Percentiles rank a stretch among this genome's conserved stretches.
Conservation (phyloP, 2,329 filamentous ascomycete species). For the Arachnomyces sp. region DNA sequence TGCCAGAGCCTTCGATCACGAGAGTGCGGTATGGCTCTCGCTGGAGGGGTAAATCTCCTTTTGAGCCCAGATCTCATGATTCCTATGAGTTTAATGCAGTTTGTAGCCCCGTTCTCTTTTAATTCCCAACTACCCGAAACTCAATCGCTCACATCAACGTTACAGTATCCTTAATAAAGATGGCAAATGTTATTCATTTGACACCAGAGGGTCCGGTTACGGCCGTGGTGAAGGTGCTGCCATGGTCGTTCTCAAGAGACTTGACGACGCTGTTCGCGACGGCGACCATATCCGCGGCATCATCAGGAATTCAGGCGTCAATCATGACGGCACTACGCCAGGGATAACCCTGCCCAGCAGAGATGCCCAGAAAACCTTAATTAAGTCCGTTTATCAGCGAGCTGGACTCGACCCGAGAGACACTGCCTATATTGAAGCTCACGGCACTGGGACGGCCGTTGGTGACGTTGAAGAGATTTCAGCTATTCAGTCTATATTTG, state of each 20-base stretch:
- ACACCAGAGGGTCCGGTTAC: conserved; percentile 45
- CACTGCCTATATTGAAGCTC: conserved; percentile 72
- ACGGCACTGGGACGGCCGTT: conserved; percentile 71
- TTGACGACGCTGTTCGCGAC: conserved; percentile 44
- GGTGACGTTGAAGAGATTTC: conserved; percentile 72
- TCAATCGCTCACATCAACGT: neutral
- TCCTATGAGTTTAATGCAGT: too few species aligned
- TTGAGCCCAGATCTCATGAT: too few species aligned
- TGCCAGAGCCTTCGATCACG: too few species aligned
- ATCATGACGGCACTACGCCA: conserved; percentile 39
- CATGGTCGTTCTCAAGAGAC: conserved; percentile 42
- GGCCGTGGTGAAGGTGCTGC: conserved; percentile 45
- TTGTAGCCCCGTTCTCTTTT: too few species aligned
- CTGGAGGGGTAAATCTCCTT: too few species aligned
- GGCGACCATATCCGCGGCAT: conserved; percentile 39
- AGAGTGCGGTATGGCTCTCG: too few species aligned
- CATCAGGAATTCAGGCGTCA: conserved; percentile 35
- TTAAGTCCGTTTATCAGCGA: conserved; percentile 16
- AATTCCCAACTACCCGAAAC: neutral
- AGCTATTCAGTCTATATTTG: conserved; percentile 50
- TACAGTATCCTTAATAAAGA: conserved; percentile 3
- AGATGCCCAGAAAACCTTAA: conserved; percentile 20
- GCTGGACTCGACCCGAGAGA: conserved; percentile 41
- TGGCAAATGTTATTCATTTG: conserved; percentile 43
- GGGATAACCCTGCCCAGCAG: conserved; percentile 28